Evolutionary conservation across 345 rosid genomes (phyloP).

Genomic region (Eucalyptus regnans): DNA sequence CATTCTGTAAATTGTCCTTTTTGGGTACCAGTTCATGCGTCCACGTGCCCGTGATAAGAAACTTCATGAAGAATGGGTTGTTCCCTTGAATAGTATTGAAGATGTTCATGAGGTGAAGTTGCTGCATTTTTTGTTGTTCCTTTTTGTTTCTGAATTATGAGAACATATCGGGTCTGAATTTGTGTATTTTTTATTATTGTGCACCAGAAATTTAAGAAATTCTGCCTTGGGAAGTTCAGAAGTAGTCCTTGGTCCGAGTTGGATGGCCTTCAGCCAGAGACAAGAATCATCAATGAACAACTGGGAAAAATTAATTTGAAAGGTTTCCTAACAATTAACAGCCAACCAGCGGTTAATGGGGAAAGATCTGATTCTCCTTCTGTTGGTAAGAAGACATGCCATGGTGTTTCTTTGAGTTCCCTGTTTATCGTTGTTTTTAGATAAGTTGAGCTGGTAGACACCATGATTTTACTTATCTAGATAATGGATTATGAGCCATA

Average conservation of each 20-base stretch:
- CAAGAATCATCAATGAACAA: conserved; percentile 76
- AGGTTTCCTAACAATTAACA: conserved; percentile 89
- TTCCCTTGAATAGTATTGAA: conserved; percentile 51
- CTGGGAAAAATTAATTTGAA: conserved; percentile 76
- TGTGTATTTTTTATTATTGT: neutral
- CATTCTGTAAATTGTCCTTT: neutral
- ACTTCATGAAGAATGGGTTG: conserved; percentile 81
- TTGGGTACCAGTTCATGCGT: conserved; percentile 50
- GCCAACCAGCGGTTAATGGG: conserved; percentile 93
- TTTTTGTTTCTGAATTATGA: neutral
- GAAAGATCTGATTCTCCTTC: conserved; percentile 71
- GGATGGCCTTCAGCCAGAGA: conserved; percentile 91
- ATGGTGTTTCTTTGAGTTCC: neutral
- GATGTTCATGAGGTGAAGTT: conserved; percentile 70
- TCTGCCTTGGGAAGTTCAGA: conserved; percentile 71
- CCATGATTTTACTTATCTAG: neutral
- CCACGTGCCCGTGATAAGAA: conserved; percentile 86
- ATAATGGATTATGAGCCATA: neutral
- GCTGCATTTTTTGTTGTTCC: neutral
- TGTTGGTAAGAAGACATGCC: conserved; percentile 45
- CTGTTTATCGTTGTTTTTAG: neutral
- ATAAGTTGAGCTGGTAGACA: neutral
- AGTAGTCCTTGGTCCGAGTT: conserved; percentile 97
- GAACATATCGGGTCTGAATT: neutral
- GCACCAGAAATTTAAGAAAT: conserved; percentile 69